A percentile compares a stretch with the other conserved stretches of the same genome.
Evolutionary conservation across 83 land plant species (phyloP).

Genomic region (Picea abies): DNA sequence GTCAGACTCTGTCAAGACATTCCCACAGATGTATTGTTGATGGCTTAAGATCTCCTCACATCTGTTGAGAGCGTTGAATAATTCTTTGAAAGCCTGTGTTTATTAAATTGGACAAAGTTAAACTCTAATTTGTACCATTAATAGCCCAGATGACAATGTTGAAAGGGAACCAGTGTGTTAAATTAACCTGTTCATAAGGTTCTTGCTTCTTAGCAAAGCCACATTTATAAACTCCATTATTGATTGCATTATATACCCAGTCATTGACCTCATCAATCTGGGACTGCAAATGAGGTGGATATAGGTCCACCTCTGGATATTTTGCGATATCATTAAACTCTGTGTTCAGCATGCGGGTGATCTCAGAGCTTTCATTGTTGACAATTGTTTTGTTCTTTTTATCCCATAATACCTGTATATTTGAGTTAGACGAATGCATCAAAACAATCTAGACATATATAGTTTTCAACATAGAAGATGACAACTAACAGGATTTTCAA

Average conservation of each 20-base stretch:
- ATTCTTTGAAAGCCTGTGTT: constrained; percentile 68
- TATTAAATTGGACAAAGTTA: no score
- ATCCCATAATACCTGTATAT: constrained; percentile 84
- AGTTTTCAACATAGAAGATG: no score
- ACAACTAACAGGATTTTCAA: no score
- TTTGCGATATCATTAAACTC: constrained; percentile 81
- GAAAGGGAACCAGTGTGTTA: no score
- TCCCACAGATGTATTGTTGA: constrained; percentile 78
- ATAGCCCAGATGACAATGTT: no score
- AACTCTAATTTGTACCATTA: no score
- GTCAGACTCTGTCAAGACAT: constrained; percentile 78
- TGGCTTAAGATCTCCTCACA: constrained; percentile 74
- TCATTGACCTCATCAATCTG: constrained; percentile 71
- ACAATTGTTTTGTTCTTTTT: constrained; percentile 74
- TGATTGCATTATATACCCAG: constrained; percentile 68
- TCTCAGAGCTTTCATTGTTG: constrained; percentile 86
- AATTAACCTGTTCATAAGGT: constrained; percentile 65
- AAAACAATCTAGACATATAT: no score
- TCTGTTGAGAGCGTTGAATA: constrained; percentile 67
- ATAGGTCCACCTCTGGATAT: constrained; percentile 65
- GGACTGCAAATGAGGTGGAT: constrained; percentile 57
- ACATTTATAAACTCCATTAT: constrained; percentile 91
- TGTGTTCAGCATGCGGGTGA: constrained; percentile 76
- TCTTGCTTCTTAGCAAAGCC: constrained; percentile 81
- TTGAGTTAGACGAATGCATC: no score